phyloP scores from a whole-genome alignment of 1,284 basidiomycete genomes.

The Peniophora sp. region DNA sequence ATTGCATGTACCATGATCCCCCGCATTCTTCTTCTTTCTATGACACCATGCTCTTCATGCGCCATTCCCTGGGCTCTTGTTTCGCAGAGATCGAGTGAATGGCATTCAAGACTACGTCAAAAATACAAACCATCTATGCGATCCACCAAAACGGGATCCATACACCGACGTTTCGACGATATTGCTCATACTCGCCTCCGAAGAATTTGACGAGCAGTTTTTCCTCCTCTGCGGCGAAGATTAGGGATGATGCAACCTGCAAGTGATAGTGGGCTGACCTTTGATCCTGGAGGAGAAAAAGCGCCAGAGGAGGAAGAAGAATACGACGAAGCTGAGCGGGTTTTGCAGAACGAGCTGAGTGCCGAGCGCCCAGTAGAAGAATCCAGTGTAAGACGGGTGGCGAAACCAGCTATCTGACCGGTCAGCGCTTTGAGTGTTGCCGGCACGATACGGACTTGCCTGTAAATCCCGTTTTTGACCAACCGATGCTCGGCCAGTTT shows the following conservation, averaged over 20 bases:
- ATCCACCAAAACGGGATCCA: slow-evolving; percentile 58
- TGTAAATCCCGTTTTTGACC: slow-evolving; percentile 82
- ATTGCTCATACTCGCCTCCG: slow-evolving; percentile 68
- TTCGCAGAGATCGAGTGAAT: neutral
- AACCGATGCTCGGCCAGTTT: slow-evolving; percentile 74
- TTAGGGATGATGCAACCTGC: slow-evolving; percentile 1
- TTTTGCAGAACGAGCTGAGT: slow-evolving; percentile 94
- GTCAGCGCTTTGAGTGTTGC: slow-evolving; percentile 1
- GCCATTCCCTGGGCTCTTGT: neutral
- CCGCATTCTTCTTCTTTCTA: slow-evolving; percentile 1
- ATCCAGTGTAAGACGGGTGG: slow-evolving; percentile 96
- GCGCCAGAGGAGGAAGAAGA: slow-evolving; percentile 60
- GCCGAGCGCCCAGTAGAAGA: slow-evolving; percentile 96
- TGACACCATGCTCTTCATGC: slow-evolving; percentile 1
- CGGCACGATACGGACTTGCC: slow-evolving; percentile 30
- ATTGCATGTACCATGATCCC: slow-evolving; percentile 16
- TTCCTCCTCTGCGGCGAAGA: slow-evolving; percentile 57
- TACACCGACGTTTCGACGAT: slow-evolving; percentile 62
- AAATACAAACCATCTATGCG: slow-evolving; percentile 26
- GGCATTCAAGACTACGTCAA: slow-evolving; percentile 15
- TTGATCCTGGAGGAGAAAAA: slow-evolving; percentile 84
- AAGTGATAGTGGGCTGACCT: slow-evolving; percentile 39
- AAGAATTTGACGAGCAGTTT: slow-evolving; percentile 70
- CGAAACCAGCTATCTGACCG: slow-evolving; percentile 62
- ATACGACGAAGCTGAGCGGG: slow-evolving; percentile 64